Percentiles rank a stretch among this genome's conserved stretches.
phyloP scores from a whole-genome alignment of 768 basidiomycete species.

The Clitopilus passeckerianus region DNA sequence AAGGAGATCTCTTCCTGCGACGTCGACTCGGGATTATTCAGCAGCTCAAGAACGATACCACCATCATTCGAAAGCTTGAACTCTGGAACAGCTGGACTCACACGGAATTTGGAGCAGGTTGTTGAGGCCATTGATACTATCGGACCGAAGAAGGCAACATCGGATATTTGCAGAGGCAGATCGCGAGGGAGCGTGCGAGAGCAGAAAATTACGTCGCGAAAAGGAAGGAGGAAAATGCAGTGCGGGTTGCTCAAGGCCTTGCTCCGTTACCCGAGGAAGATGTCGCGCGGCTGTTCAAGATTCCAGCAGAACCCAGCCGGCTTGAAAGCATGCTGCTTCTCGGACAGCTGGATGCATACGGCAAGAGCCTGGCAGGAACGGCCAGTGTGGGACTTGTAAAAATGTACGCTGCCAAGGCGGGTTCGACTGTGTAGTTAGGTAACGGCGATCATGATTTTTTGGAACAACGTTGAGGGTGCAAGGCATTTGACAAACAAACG shows the following conservation, averaged over 20 bases:
- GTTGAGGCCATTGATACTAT: conserved; percentile 83
- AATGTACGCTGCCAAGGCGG: conserved; percentile 69
- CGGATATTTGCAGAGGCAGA: conserved; percentile 83
- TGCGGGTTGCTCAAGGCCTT: conserved; percentile 75
- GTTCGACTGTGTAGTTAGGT: conserved; percentile 6
- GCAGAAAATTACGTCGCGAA: conserved; percentile 80
- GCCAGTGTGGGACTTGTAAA: conserved; percentile 70
- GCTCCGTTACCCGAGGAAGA: conserved; percentile 87
- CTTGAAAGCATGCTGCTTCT: conserved; percentile 82
- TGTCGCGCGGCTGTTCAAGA: conserved; percentile 78
- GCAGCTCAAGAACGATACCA: conserved; percentile 34
- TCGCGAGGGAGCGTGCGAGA: conserved; percentile 75
- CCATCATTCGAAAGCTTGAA: conserved; percentile 68
- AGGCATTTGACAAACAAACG: conserved; percentile 9
- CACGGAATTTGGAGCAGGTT: conserved; percentile 77
- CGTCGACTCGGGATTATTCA: conserved; percentile 30
- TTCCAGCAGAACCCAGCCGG: conserved; percentile 83
- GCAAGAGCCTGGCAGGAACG: conserved; percentile 66
- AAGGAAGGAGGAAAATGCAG: conserved; percentile 84
- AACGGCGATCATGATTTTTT: background rate
- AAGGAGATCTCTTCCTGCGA: conserved; percentile 31
- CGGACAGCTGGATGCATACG: conserved; percentile 85
- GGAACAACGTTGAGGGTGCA: background rate
- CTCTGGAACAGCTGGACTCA: conserved; percentile 64
- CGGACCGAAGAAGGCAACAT: conserved; percentile 91